A percentile compares a stretch with the other conserved stretches of the same genome.
Conservation (phyloP, 345 rosid species). For the Heritiera littoralis region DNA sequence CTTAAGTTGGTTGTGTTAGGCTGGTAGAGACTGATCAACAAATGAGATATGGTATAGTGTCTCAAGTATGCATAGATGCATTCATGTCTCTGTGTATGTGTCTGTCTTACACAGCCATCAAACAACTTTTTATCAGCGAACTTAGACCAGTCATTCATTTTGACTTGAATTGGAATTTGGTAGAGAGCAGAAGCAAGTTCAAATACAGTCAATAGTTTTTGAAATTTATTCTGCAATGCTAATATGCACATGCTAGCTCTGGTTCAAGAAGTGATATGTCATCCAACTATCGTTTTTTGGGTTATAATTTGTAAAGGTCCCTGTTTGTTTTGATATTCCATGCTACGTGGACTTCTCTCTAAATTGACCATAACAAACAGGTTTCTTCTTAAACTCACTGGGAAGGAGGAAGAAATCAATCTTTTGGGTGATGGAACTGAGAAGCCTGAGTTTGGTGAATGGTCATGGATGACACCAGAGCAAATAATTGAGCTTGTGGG, state of each 20-base stretch:
- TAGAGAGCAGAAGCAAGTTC: background rate
- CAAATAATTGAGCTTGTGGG: slow-evolving; percentile 64
- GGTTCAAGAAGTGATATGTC: background rate
- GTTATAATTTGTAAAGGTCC: background rate
- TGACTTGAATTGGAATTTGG: background rate
- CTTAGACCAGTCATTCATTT: background rate
- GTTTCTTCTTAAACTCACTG: slow-evolving; percentile 84
- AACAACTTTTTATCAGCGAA: background rate
- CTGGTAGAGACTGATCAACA: background rate
- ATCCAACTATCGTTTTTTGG: background rate
- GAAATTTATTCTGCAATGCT: background rate
- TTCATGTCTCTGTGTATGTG: background rate
- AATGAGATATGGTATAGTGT: background rate
- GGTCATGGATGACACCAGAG: slow-evolving; percentile 82
- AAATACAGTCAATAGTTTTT: background rate
- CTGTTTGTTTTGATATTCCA: background rate
- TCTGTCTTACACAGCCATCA: background rate
- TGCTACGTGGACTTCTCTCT: background rate
- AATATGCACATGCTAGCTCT: background rate
- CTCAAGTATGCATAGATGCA: background rate
- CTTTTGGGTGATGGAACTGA: slow-evolving; percentile 86
- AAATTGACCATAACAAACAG: slow-evolving; percentile 32
- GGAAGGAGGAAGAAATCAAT: slow-evolving; percentile 83
- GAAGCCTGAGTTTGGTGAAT: slow-evolving; percentile 88
- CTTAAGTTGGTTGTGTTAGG: slow-evolving; percentile 1